These are phyloP conservation scores for Monocercomonoides exilis DNA, from an alignment of 78 protist species.

Conservation along the genomic window DNA sequence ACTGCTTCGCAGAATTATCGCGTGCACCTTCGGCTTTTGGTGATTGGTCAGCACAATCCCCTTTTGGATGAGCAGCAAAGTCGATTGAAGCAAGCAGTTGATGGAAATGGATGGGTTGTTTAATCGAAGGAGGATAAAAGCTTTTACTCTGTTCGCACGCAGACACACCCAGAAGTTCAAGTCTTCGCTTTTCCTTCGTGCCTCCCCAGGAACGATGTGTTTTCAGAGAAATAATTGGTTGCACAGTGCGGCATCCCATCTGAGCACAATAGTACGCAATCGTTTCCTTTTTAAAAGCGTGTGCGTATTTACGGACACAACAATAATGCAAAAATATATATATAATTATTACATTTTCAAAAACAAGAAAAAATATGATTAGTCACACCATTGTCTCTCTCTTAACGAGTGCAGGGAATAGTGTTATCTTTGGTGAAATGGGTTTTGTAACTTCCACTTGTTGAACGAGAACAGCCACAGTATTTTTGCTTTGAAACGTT, in stretches of 20 bases:
- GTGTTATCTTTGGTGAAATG: not conserved
- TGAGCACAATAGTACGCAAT: not conserved
- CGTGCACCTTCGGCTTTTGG: not conserved
- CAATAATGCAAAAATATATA: no score
- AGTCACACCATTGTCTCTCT: not conserved
- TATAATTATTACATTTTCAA: no score
- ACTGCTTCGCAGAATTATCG: not conserved
- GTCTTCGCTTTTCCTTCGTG: not conserved
- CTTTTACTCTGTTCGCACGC: not conserved
- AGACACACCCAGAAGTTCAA: not conserved
- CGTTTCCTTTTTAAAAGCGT: no score
- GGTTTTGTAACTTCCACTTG: not conserved
- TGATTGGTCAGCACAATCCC: no score
- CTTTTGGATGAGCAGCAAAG: not conserved
- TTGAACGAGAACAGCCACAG: not conserved
- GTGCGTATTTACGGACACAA: no score
- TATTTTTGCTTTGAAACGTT: not conserved
- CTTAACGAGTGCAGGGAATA: not conserved
- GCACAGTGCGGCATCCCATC: not conserved
- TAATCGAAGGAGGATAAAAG: not conserved
- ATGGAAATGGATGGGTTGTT: not conserved
- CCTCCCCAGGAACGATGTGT: conserved; percentile 13
- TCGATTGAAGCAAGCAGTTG: not conserved
- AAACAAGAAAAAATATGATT: not conserved
- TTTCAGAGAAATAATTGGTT: not conserved